Percentiles rank a stretch among this genome's conserved stretches.
Conservation (phyloP, 2,329 filamentous ascomycete species). For the Claviceps quebecensis region DNA sequence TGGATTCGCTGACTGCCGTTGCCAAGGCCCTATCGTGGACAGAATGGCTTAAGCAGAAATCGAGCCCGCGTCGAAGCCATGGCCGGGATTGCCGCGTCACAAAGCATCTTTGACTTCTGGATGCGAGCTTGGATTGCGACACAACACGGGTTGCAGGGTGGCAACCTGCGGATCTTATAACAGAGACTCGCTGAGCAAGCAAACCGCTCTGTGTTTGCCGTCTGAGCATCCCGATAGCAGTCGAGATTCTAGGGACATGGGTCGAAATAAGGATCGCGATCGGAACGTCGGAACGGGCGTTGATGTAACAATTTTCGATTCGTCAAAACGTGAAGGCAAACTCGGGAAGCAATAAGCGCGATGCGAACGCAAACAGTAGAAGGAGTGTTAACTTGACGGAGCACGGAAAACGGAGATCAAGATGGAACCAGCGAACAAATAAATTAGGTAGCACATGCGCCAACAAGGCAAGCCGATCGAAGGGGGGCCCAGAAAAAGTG, state of each 20-base stretch:
- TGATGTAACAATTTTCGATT: conserved; percentile 1
- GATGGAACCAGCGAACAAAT: not conserved
- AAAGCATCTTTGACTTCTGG: conserved; percentile 13
- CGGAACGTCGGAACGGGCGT: not conserved
- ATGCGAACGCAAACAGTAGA: not conserved
- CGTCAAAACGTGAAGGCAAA: conserved; percentile 12
- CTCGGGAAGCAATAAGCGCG: not conserved
- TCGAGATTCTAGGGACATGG: not conserved
- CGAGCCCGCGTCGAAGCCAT: conserved; percentile 15
- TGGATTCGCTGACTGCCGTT: conserved; percentile 27
- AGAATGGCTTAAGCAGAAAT: conserved; percentile 7
- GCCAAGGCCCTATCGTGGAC: conserved; percentile 22
- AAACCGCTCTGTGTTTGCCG: conserved; percentile 19
- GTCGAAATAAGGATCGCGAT: not conserved
- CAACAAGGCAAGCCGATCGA: not conserved
- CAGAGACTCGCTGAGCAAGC: conserved; percentile 11
- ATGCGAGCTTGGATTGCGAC: conserved; percentile 6
- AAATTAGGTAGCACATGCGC: not conserved
- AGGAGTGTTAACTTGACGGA: conserved; percentile 4
- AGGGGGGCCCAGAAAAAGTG: conserved; percentile 7
- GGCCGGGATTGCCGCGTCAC: conserved; percentile 17
- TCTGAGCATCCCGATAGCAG: conserved; percentile 19
- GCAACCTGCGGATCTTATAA: conserved; percentile 9
- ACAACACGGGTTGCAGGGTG: conserved; percentile 8
- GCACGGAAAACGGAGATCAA: not conserved